Evolutionary conservation across 2,329 filamentous ascomycete genomes (phyloP).

Genomic region (Fusarium chaquense): DNA sequence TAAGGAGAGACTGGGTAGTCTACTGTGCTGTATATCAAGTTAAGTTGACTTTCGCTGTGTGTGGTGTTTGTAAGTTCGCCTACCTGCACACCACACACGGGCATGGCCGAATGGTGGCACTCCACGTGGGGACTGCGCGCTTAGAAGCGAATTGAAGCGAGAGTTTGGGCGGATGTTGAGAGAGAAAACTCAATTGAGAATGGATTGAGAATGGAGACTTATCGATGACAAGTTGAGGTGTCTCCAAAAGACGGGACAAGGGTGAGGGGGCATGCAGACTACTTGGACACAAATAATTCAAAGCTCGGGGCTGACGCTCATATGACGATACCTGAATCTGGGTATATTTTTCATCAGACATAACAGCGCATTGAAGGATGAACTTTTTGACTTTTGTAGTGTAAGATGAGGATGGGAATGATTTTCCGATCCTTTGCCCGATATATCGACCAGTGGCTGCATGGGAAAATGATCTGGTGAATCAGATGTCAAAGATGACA

Average conservation of each 20-base stretch:
- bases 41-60: conserved; percentile 11
- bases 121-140: conserved; percentile 46
- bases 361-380: conserved; percentile 6
- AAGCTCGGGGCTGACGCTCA: conserved; percentile 39
- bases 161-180: conserved; percentile 24
- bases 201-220: not conserved
- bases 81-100: conserved; percentile 31
- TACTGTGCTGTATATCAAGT: not conserved
- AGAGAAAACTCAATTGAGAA: conserved; percentile 35
- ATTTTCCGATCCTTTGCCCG: conserved; percentile 38
- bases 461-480: conserved; percentile 37
- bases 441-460: conserved; percentile 27
- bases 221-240: conserved; percentile 33
- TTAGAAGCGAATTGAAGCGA: conserved; percentile 39
- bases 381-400: conserved; percentile 6
- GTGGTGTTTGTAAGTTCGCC: conserved; percentile 4
- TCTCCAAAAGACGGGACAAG: conserved; percentile 2
- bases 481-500: conserved; percentile 25
- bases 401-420: conserved; percentile 12
- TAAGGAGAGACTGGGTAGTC: not conserved
- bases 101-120: conserved; percentile 41
- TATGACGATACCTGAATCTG: conserved; percentile 30
- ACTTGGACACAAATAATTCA: conserved; percentile 9
- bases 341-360: not conserved
- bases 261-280: not conserved